Evolutionary conservation across 306 rosid genomes (phyloP).

Genomic region (Spatholobus suberectus): DNA sequence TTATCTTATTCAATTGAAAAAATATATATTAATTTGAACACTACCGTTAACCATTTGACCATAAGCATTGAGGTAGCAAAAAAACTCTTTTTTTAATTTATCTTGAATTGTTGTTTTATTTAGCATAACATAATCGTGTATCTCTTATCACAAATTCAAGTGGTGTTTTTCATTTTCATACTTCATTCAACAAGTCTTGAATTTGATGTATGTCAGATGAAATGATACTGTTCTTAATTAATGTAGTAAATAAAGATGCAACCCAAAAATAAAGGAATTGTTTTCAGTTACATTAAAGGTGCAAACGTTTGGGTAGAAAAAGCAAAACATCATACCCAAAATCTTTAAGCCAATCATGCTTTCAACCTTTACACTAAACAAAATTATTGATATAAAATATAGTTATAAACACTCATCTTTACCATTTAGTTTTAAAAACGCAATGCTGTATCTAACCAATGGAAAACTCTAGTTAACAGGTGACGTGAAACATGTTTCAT

Average conservation of each 20-base stretch:
- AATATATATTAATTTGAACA: too few species aligned
- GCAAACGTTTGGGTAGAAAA: neutral
- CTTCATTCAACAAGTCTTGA: too few species aligned
- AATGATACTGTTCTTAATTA: too few species aligned
- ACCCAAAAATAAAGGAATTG: neutral
- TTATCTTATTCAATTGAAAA: too few species aligned
- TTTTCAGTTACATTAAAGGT: conserved; percentile 7
- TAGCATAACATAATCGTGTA: too few species aligned
- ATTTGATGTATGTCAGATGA: too few species aligned
- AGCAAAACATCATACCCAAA: neutral
- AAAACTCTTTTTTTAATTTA: too few species aligned
- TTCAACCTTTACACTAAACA: neutral
- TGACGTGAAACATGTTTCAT: neutral
- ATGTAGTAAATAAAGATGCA: neutral
- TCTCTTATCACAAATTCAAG: too few species aligned
- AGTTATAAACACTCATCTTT: neutral
- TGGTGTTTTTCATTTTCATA: too few species aligned
- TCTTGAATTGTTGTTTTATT: too few species aligned
- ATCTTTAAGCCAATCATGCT: neutral
- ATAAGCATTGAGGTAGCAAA: too few species aligned
- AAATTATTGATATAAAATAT: neutral
- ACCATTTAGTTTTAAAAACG: neutral
- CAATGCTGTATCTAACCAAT: neutral
- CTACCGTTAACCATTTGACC: too few species aligned
- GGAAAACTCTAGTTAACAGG: conserved; percentile 5